Conservation (phyloP, 1,139 yeast genomes). For the Yamadazyma siamensis region DNA sequence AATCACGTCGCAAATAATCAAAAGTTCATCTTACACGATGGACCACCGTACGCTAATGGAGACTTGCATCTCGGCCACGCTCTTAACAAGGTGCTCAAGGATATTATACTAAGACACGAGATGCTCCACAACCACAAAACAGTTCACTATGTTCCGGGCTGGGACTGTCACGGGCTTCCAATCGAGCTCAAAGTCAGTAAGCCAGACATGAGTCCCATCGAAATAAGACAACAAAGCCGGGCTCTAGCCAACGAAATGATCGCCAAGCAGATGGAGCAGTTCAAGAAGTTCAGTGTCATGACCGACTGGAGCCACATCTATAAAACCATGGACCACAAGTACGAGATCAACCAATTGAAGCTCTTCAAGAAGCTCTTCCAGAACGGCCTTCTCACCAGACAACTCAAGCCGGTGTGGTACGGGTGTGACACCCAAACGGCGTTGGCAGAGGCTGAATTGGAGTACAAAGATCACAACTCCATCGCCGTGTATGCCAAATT, state of each 20-base stretch:
- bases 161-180: constrained; percentile 99
- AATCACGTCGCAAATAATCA: constrained; percentile 14
- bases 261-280: constrained; percentile 58
- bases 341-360: constrained; percentile 70
- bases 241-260: constrained; percentile 68
- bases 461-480: constrained; percentile 76
- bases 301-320: constrained; percentile 77
- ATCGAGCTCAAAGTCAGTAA: constrained; percentile 83
- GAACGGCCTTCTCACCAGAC: constrained; percentile 71
- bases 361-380: constrained; percentile 66
- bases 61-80: constrained; percentile 94
- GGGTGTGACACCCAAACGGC: constrained; percentile 94
- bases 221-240: constrained; percentile 60
- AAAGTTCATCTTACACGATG: constrained; percentile 81
- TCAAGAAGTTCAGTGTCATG: constrained; percentile 72
- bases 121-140: constrained; percentile 54
- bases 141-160: constrained; percentile 81
- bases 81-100: constrained; percentile 82
- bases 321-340: constrained; percentile 65
- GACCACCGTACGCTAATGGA: constrained; percentile 98
- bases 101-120: constrained; percentile 73
- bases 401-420: constrained; percentile 95
- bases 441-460: constrained; percentile 92
- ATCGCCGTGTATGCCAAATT: constrained; percentile 71
- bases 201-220: constrained; percentile 33